Conservation (phyloP, 345 rosid species). For the Citrus maxima region DNA sequence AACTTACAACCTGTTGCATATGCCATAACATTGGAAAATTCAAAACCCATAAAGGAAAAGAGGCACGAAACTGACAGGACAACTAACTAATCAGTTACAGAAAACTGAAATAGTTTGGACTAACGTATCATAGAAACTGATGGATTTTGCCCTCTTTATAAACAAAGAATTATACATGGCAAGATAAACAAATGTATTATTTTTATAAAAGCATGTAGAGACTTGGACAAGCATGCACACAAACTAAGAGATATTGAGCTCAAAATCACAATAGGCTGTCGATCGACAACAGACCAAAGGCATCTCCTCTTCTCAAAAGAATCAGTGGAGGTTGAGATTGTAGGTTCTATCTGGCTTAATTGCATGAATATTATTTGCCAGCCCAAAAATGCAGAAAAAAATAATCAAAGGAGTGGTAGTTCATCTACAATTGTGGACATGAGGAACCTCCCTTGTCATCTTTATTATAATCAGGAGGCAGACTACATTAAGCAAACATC, state of each 20-base stretch:
- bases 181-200: background rate
- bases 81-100: background rate
- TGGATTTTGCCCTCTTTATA: background rate
- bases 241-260: background rate
- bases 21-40: background rate
- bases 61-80: background rate
- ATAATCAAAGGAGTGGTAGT: background rate
- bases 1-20: slow-evolving; percentile 73
- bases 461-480: background rate
- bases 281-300: background rate
- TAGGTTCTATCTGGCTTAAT: background rate
- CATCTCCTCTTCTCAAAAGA: background rate
- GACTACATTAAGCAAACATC: background rate
- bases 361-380: background rate
- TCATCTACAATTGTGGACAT: background rate
- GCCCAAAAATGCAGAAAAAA: background rate
- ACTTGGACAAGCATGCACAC: background rate
- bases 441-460: background rate
- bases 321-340: background rate
- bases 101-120: background rate
- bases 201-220: background rate
- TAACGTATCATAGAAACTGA: background rate
- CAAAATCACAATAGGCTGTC: background rate
- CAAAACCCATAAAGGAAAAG: background rate
- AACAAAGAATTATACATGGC: background rate